Base-by-base conservation (phyloP, 2,329 filamentous ascomycete species). In the Rugonectria rugulosa region DNA sequence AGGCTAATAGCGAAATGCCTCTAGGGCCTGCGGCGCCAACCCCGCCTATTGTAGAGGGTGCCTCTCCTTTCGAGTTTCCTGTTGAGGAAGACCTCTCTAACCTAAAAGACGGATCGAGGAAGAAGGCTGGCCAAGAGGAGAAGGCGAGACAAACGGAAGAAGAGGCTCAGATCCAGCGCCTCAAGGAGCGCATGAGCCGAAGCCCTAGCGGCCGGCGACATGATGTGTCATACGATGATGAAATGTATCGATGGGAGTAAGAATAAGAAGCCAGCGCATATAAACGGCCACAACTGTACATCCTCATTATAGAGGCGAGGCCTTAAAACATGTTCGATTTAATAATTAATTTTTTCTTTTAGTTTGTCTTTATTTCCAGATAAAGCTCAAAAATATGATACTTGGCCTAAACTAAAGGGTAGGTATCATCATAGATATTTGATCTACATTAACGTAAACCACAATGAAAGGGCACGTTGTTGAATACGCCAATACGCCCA, bases 111-210 rank as follows among this genome's bases (percentile, higher is more conserved):
- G 75, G 77, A 26, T 69, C 77, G 1, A 62, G n/a, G n/a, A n/a
- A n/a, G n/a, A n/a, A n/a, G n/a, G n/a, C 65, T 61, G 67, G 65
- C 2, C 72, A 69, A 2, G 69, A 74, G 51, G 66, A 70, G 49
- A 70, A 71, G 34, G 70, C 68, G 5, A 65, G 63, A 8, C 59
- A 62, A 45, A 66, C 68, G 38, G 72, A 76, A 45, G 71, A 74
- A 15, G 76, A 77, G 55, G 76, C 72, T 3, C 73, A 75, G 67
- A 68, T 64, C 11, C 68, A 70, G 42, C 73, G 77, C 31, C 68
- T 79, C 2, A 70, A 60, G 53, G 75, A 79, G 65, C 72, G 77
- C 17, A 73, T 77, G n/a, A n/a, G n/a, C n/a, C n/a, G n/a, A n/a
- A 72, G 72, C 15, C 65, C 74, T 23, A 70, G 71, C 45, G 71